Conservation (phyloP, 2,329 filamentous ascomycete genomes). For the Daldinia sp. region DNA sequence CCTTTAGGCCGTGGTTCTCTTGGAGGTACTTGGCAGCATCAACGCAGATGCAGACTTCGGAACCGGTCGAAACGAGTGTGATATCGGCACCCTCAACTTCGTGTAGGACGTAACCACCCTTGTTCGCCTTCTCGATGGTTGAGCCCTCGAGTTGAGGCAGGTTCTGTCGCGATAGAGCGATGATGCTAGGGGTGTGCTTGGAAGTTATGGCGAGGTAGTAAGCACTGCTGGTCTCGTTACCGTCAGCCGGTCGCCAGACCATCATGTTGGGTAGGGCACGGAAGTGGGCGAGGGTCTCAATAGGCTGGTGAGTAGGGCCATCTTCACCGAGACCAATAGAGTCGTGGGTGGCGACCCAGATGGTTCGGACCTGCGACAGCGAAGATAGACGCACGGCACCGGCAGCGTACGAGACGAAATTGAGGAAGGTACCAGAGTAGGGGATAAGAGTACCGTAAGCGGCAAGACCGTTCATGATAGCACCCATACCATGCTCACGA, state of each 20-base stretch:
- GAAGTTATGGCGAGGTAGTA: slow-evolving; percentile 96
- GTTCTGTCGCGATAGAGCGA: slow-evolving; percentile 97
- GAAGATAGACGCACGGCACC: slow-evolving; percentile 94
- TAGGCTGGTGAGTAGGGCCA: slow-evolving; percentile 97
- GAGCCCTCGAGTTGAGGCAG: slow-evolving; percentile 97
- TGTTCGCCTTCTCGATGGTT: slow-evolving; percentile 85
- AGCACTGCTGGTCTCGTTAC: slow-evolving; percentile 96
- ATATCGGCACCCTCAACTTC: slow-evolving; percentile 85
- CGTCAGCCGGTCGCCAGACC: slow-evolving; percentile 98
- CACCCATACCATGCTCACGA: slow-evolving; percentile 90
- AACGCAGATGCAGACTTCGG: slow-evolving; percentile 92
- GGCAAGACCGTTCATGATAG: slow-evolving; percentile 92
- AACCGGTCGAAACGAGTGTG: slow-evolving; percentile 93
- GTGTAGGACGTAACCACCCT: slow-evolving; percentile 92
- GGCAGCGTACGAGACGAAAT: slow-evolving; percentile 98
- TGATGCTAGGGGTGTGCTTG: slow-evolving; percentile 88
- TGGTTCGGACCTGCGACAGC: slow-evolving; percentile 86
- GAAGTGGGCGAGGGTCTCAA: slow-evolving; percentile 98
- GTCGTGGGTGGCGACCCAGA: slow-evolving; percentile 98
- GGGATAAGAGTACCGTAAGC: slow-evolving; percentile 96
- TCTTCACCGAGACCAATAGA: slow-evolving; percentile 99
- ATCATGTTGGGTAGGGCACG: slow-evolving; percentile 98
- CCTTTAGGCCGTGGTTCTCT: slow-evolving; percentile 86
- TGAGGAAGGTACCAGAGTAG: slow-evolving; percentile 95
- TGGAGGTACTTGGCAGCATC: slow-evolving; percentile 91